Conservation (phyloP, 2,329 filamentous ascomycete genomes). For the Sporothrix sp. region DNA sequence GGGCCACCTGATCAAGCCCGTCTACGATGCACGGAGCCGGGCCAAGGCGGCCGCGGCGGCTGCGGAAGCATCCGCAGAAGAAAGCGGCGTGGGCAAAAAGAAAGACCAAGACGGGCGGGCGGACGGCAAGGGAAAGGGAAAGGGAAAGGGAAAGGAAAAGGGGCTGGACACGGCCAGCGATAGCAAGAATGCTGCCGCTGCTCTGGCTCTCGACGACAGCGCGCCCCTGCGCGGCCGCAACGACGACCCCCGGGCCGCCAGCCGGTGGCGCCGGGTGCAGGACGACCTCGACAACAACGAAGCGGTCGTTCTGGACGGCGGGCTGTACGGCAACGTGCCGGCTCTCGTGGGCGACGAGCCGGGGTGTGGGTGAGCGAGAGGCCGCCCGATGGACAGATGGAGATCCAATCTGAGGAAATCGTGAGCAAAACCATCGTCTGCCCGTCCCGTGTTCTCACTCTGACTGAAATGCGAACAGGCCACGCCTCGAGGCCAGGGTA, state of each 20-base stretch:
- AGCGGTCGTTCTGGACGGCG: slow-evolving; percentile 48
- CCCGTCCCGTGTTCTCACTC: too few species aligned
- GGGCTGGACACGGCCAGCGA: background rate
- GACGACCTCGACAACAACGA: slow-evolving; percentile 52
- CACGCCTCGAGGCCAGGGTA: too few species aligned
- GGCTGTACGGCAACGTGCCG: slow-evolving; percentile 34
- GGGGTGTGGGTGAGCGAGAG: background rate
- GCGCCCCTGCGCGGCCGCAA: slow-evolving; percentile 31
- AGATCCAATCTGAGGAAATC: background rate
- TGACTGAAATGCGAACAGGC: too few species aligned
- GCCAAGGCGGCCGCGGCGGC: slow-evolving; percentile 23
- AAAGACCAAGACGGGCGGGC: background rate
- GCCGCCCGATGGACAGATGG: background rate
- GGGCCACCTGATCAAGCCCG: slow-evolving; percentile 53
- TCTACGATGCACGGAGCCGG: slow-evolving; percentile 33
- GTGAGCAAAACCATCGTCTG: too few species aligned
- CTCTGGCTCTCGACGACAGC: too few species aligned
- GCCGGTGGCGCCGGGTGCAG: slow-evolving; percentile 50
- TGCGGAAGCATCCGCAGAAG: slow-evolving; percentile 17
- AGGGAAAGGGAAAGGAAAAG: background rate
- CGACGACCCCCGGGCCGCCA: slow-evolving; percentile 25
- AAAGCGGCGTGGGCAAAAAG: background rate
- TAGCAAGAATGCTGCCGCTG: background rate
- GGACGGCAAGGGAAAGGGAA: background rate
- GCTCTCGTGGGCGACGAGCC: slow-evolving; percentile 3